phyloP scores from a whole-genome alignment of 768 basidiomycete species.

The Russula earlei region DNA sequence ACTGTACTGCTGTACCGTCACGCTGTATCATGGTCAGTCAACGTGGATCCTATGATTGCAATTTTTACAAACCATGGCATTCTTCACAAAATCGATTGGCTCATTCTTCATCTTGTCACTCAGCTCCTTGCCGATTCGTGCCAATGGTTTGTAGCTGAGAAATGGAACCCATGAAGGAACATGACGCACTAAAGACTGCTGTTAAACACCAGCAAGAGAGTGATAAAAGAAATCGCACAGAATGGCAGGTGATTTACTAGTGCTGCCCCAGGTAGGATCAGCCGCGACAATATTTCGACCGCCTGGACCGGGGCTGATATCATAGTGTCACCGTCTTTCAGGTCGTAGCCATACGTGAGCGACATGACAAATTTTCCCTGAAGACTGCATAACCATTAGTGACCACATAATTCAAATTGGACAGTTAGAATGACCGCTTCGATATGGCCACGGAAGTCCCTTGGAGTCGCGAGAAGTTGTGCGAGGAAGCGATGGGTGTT shows the following conservation, averaged over 20 bases:
- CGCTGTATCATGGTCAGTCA: background rate
- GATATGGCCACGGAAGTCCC: background rate
- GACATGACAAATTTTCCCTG: background rate
- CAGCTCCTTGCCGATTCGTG: background rate
- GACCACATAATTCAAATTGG: too few relatives aligned
- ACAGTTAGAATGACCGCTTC: background rate
- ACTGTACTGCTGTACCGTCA: background rate
- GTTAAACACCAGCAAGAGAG: background rate
- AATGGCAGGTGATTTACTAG: conserved; percentile 5
- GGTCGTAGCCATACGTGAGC: conserved; percentile 3
- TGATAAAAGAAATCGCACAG: background rate
- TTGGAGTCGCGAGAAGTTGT: background rate
- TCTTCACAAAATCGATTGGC: conserved; percentile 7
- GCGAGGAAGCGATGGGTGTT: background rate
- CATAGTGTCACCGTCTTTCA: background rate
- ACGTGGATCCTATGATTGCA: background rate
- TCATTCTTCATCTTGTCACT: background rate
- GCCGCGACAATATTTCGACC: background rate
- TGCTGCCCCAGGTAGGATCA: background rate
- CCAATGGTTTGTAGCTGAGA: conserved; percentile 1
- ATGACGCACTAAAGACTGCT: background rate
- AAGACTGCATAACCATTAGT: background rate
- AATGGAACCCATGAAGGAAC: conserved; percentile 10
- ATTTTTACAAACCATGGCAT: background rate
- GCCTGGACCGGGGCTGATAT: background rate